A percentile compares a stretch with the other conserved stretches of the same genome.
These are phyloP conservation scores for Atalantia buxifolia DNA, from an alignment of 345 rosid genomes.

Conservation along the genomic window DNA sequence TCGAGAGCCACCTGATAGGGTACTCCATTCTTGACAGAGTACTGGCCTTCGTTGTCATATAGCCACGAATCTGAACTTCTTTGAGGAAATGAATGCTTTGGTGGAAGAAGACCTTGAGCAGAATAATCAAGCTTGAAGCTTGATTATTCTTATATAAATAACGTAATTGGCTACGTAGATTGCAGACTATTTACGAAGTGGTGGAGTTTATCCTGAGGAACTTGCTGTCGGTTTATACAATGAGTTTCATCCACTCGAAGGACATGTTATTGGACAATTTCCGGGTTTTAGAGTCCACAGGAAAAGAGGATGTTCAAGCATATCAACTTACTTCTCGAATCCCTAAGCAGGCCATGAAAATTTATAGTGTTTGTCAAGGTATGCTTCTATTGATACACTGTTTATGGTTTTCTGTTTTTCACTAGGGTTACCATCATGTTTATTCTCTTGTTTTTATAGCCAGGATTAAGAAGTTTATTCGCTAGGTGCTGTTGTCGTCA, in stretches of 20 bases:
- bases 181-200: constrained; percentile 56
- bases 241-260: constrained; percentile 46
- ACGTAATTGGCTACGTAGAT: constrained; percentile 38
- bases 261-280: constrained; percentile 82
- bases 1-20: too few relatives aligned
- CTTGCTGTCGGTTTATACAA: constrained; percentile 64
- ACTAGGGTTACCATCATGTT: not conserved
- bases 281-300: constrained; percentile 36
- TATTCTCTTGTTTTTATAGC: not conserved
- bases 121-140: not conserved
- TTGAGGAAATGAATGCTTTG: too few relatives aligned
- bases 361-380: not conserved
- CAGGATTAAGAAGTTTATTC: not conserved
- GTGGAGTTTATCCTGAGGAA: constrained; percentile 49
- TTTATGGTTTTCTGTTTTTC: not conserved
- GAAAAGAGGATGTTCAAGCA: constrained; percentile 23
- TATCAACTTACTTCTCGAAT: constrained; percentile 30
- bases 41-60: too few relatives aligned
- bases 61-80: too few relatives aligned
- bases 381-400: not conserved
- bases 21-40: too few relatives aligned
- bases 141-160: too few relatives aligned
- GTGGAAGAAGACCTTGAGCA: too few relatives aligned
- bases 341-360: not conserved
- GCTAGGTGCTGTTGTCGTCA: too few relatives aligned